Evolutionary conservation across 805 yeast species (phyloP).

Genomic region (Saccharomyces cerevisiae): DNA sequence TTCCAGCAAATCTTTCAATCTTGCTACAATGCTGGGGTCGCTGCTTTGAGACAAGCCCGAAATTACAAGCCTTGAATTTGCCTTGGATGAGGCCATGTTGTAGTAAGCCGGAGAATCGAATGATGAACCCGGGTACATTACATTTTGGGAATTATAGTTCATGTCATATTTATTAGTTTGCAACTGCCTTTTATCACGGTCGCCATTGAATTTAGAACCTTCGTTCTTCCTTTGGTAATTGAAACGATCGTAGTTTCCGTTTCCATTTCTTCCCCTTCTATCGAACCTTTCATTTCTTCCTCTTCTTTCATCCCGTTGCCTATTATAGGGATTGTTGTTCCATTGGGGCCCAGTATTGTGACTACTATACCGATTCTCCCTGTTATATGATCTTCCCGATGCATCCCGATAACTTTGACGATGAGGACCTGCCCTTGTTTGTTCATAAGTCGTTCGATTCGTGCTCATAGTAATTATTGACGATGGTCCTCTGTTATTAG

Average conservation of each 20-base stretch:
- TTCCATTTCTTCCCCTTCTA: neutral
- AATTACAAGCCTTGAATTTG: constrained; percentile 5
- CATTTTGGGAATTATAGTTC: neutral
- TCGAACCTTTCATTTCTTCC: neutral
- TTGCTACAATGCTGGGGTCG: neutral
- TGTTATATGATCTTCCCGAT: neutral
- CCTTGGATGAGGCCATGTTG: constrained; percentile 6
- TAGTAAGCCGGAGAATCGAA: constrained; percentile 4
- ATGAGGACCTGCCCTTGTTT: neutral
- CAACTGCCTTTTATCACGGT: neutral
- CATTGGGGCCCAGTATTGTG: neutral
- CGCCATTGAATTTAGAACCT: neutral
- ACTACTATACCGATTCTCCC: neutral
- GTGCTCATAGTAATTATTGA: neutral
- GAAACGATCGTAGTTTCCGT: neutral
- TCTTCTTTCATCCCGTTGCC: neutral
- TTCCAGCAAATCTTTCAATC: constrained; percentile 4
- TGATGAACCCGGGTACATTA: constrained; percentile 1
- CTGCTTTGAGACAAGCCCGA: neutral
- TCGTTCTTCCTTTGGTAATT: neutral
- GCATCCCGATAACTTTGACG: neutral
- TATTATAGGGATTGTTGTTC: neutral
- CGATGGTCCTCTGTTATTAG: neutral
- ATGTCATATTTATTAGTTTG: neutral
- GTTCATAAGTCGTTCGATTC: neutral